A percentile compares a stretch with the other conserved stretches of the same genome.
Conservation (phyloP, 495 filamentous ascomycete species). For the Tuber umbilicatum region DNA sequence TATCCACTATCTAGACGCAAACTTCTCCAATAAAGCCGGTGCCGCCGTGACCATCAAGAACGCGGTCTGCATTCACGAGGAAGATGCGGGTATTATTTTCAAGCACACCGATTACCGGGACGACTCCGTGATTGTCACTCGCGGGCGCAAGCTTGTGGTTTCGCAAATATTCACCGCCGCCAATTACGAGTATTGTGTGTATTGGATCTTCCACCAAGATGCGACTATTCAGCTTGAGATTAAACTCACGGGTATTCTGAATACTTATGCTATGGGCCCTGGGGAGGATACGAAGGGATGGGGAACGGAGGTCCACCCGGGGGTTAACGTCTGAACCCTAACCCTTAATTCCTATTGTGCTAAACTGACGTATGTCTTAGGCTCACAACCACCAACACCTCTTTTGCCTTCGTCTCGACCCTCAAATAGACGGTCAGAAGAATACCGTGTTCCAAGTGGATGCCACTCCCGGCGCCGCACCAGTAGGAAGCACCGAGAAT, state of each 20-base stretch:
- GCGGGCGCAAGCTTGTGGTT: conserved; percentile 78
- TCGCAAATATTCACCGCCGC: conserved; percentile 94
- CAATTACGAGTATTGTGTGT: conserved; percentile 94
- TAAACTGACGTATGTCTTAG: conserved; percentile 43
- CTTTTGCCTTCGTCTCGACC: conserved; percentile 85
- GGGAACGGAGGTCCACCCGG: conserved; percentile 90
- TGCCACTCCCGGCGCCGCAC: conserved; percentile 56
- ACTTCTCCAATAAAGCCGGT: conserved; percentile 77
- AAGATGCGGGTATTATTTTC: conserved; percentile 87
- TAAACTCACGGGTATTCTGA: conserved; percentile 90
- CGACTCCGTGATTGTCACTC: conserved; percentile 76
- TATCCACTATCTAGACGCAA: conserved; percentile 81
- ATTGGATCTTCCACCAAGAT: conserved; percentile 93
- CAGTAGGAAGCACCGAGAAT: conserved; percentile 75
- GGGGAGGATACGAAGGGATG: conserved; percentile 82
- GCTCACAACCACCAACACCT: conserved; percentile 90
- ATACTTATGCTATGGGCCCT: conserved; percentile 79
- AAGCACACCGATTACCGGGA: conserved; percentile 97
- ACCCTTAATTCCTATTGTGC: conserved; percentile 2
- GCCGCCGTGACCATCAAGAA: conserved; percentile 77
- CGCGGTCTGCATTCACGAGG: conserved; percentile 94
- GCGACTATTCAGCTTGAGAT: conserved; percentile 91
- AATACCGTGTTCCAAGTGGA: conserved; percentile 86
- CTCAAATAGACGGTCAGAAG: conserved; percentile 77
- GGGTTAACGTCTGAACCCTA: conserved; percentile 56